Base-by-base conservation (phyloP, 345 rosid genomes). In the Acer yangbiense region DNA sequence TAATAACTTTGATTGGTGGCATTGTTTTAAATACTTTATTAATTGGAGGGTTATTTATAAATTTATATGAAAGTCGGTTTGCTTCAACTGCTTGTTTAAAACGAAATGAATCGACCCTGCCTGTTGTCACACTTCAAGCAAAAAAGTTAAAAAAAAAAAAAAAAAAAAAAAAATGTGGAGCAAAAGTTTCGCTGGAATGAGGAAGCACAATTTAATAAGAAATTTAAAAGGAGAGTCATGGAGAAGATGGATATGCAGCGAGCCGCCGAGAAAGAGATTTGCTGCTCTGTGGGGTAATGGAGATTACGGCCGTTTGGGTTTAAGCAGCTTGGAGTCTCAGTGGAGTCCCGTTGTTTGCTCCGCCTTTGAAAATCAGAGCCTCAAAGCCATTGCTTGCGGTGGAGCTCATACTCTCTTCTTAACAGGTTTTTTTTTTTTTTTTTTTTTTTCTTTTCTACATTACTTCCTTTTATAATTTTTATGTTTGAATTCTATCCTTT, bases 381-480 rank as follows among this genome's bases (percentile, higher is more conserved):
- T 92, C 67, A 87, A 79, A 54, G 85, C 97, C 80, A 76, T 93
- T 23, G 86, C 98, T 82, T 96, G 99, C 71, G 98, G 99, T 32
- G 97, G 99, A 48, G 97, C 99, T 77, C 99, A 93, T 81, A 89
- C 99, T 39, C 93, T 96, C 65, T 92, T 96, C 92, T 88, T 95
- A 76, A 89, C 99, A 66, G 97, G 98, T 92, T 68, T 39, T 32
- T 32, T 32, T 32, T 32, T 3, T 32, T 25, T 25, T 29, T 29
- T 29, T 29, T 29, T 32, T 4, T 32, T 32, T 32, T 32, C 0
- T 32, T 68, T 10, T 58, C 43, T 77, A 66, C 55, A 39, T 41
- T 17, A 6, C 43, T 67, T 9, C 21, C 68, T n/a, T 54, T 54
- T 72, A 23, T 32, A 32, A 43, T 78, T 63, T 29, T 48, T n/a